Percentiles rank a stretch among this genome's conserved stretches.
Conservation (phyloP, 106 monocot genomes). For the Apostasia ramifera region DNA sequence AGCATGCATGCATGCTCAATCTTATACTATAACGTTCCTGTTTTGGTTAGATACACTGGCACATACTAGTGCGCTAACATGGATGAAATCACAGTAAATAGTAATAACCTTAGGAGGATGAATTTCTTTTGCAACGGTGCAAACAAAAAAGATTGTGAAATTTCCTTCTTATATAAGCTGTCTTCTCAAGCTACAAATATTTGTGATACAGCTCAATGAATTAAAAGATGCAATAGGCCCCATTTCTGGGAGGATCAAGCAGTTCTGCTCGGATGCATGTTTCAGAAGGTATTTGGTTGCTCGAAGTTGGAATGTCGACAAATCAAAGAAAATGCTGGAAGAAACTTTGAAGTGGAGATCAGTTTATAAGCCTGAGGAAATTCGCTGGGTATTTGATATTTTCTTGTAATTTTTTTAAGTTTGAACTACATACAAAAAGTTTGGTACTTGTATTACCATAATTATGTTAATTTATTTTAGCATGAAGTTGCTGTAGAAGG, state of each 20-base stretch:
- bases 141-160: too few species aligned
- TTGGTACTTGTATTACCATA: neutral
- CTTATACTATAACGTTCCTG: too few species aligned
- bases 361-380: conserved; percentile 69
- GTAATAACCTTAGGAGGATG: neutral
- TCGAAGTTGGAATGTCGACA: conserved; percentile 70
- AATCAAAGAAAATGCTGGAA: conserved; percentile 81
- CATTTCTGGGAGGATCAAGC: conserved; percentile 30
- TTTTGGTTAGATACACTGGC: too few species aligned
- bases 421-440: neutral
- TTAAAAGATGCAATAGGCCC: conserved; percentile 52
- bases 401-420: neutral
- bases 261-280: conserved; percentile 61
- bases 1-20: too few species aligned
- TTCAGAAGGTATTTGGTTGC: conserved; percentile 72
- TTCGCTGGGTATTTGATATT: conserved; percentile 52
- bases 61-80: too few species aligned
- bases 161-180: too few species aligned
- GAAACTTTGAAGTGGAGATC: conserved; percentile 75
- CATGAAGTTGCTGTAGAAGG: conserved; percentile 67
- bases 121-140: neutral
- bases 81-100: neutral
- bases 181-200: neutral
- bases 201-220: conserved; percentile 37
- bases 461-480: conserved; percentile 17